Evolutionary conservation across 257 asterid genomes (phyloP), one percentile per base, ranked within the genome.

Genomic region (Thymus quinquecostatus): DNA sequence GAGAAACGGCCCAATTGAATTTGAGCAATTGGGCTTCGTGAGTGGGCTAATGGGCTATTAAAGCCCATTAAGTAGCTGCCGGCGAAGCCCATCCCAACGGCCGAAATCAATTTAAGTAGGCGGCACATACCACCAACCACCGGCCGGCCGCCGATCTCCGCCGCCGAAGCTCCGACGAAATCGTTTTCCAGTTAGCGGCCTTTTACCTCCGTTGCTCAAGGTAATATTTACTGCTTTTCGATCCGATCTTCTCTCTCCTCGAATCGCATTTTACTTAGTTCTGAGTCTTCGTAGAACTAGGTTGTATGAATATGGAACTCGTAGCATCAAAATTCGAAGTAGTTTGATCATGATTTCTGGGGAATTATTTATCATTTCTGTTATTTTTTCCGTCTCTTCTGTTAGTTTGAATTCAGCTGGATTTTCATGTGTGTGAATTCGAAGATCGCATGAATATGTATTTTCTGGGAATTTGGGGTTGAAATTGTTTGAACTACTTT

Each of bases 61-160:
- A 32, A 44, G 59, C 59, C 77, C 55, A 55, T 40, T 44, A 50
- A 41, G 7, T 28, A 44, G 21, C 34, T 12, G 54, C 21, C 32
- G 33, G 10, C 56, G 38, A 36, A 70, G 72, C 75, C 75, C 72
- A 60, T 72, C 33, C 1, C 27, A 13, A 21, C 34, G 48, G 21
- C 34, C 1, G 34, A 60, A 29, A 53, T 8, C 11, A 51, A 47
- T 51, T 61, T 21, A 41, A 62, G 14, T 60, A 49, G 73, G 72
- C 63, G 71, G 64, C 79, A 62, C 62, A 8, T 51, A 10, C 67
- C 73, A 63, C 70, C 79, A 14, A 64, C 63, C 64, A 43, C 64
- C 78, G 68, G 44, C 69, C n/a, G 58, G 69, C 72, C 48, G 59
- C 68, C 59, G 12, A 21, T 14, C 66, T 58, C 82, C 51, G 74